Evolutionary conservation across 2,329 filamentous ascomycete genomes (phyloP), one percentile per base, ranked within the genome.

Genomic region (Botrytis galanthina): DNA sequence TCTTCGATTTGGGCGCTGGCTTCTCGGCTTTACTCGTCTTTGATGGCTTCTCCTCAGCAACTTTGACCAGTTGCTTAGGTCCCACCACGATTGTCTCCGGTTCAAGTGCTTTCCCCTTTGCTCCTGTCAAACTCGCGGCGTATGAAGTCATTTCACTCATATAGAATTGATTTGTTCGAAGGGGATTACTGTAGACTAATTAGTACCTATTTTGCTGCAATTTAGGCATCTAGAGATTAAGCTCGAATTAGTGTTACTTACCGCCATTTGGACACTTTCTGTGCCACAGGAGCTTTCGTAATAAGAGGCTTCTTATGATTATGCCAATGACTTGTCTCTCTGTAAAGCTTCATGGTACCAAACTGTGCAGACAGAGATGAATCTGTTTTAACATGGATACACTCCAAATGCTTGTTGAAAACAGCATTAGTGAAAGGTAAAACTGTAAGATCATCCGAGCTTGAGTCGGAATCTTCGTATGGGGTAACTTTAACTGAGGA

Each of bases 141-240:
- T 94, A 94, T 1, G 86, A 84, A 42, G 86, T 85, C 81, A 92
- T 92, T 74, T 92, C 90, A 1, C 87, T 86, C 87, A 92, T 91
- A 78, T 89, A 90, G 70, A 84, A 85, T 77, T 94, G 91, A 62
- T 91, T 81, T 6, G 75, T 78, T 42, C 80, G 77, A 12, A 81
- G 74, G 16, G 80, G 80, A 70, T 81, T 81, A 39, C 79, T 80
- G 39, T 66, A 37, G 32, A 44, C 16, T 54, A 3, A 16, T 71
- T 51, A 71, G 59, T 18, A 51, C n/a, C 26, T 60, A 48, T 20
- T 42, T 35, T 14, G 8, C 51, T 37, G 18, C 46, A 72, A 29
- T 5, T 4, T 18, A n/a, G 12, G n/a, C 4, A 61, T 51, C 59
- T 16, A 26, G 42, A 29, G 20, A 35, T 35, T 39, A n/a, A 72